Conservation (phyloP, 2,329 filamentous ascomycete species). For the Sclerotinia sclerotiorum region DNA sequence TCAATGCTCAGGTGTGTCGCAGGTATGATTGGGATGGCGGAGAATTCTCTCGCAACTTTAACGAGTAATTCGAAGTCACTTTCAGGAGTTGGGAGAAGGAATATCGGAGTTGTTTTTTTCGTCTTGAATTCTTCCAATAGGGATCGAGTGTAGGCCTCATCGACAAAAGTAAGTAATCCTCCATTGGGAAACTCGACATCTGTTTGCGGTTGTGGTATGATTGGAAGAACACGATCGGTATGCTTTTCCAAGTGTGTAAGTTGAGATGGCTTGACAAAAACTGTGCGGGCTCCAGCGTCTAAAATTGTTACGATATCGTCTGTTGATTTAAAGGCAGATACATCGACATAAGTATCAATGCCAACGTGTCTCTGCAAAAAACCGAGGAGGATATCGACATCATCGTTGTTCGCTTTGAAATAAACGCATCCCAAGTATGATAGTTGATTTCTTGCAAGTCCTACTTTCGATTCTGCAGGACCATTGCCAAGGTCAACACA, state of each 20-base stretch:
- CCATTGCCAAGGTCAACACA: slow-evolving; percentile 54
- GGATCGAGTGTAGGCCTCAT: slow-evolving; percentile 44
- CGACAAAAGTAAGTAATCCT: slow-evolving; percentile 42
- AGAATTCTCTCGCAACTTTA: slow-evolving; percentile 32
- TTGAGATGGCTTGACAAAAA: slow-evolving; percentile 75
- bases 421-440: slow-evolving; percentile 60
- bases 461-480: slow-evolving; percentile 51
- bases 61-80: slow-evolving; percentile 29
- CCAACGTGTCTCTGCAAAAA: slow-evolving; percentile 53
- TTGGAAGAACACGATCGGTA: slow-evolving; percentile 56
- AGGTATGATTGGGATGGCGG: slow-evolving; percentile 71
- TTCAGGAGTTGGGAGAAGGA: slow-evolving; percentile 29
- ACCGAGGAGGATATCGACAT: slow-evolving; percentile 37
- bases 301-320: slow-evolving; percentile 79
- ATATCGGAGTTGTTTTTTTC: slow-evolving; percentile 38
- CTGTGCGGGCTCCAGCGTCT: slow-evolving; percentile 79
- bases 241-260: slow-evolving; percentile 59
- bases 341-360: slow-evolving; percentile 72
- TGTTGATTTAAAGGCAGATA: slow-evolving; percentile 62
- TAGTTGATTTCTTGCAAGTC: slow-evolving; percentile 57
- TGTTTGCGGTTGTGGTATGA: slow-evolving; percentile 34
- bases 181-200: slow-evolving; percentile 32
- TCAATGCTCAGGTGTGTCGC: slow-evolving; percentile 67
- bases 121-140: slow-evolving; percentile 33
- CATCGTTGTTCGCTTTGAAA: slow-evolving; percentile 48